Evolutionary conservation across 1,139 yeast genomes (phyloP).

Genomic region (Lodderomyces metapsilosis): DNA sequence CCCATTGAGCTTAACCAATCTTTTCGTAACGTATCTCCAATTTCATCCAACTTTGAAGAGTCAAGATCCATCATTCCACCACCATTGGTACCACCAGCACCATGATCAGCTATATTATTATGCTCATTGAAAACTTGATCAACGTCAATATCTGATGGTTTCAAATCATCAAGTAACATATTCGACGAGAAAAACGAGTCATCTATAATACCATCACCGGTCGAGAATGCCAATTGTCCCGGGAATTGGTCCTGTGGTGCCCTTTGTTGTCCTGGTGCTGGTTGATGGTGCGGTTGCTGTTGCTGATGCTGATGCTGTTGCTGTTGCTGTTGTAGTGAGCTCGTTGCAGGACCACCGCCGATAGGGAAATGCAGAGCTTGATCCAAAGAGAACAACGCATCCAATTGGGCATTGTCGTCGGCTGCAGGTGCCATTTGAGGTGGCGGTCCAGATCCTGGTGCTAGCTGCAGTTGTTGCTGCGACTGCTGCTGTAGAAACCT

Average conservation of each 20-base stretch:
- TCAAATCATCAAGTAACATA: slow-evolving; percentile 4
- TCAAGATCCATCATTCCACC: slow-evolving; percentile 1
- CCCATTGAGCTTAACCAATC: slow-evolving; percentile 42
- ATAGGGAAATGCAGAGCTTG: neutral
- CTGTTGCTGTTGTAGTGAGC: slow-evolving; percentile 8
- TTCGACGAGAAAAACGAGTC: slow-evolving; percentile 8
- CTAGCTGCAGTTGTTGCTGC: slow-evolving; percentile 15
- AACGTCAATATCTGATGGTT: slow-evolving; percentile 2
- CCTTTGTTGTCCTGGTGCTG: neutral
- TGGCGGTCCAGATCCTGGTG: slow-evolving; percentile 13
- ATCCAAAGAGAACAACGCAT: slow-evolving; percentile 1
- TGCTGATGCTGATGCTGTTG: slow-evolving; percentile 6
- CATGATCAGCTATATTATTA: neutral
- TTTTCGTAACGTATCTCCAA: slow-evolving; percentile 15
- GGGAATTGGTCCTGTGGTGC: slow-evolving; percentile 2
- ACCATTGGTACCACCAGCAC: slow-evolving; percentile 2
- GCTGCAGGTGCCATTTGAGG: neutral
- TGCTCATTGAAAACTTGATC: neutral
- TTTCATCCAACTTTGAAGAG: slow-evolving; percentile 10
- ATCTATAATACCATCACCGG: slow-evolving; percentile 5
- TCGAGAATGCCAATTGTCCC: neutral
- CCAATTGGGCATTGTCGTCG: slow-evolving; percentile 2
- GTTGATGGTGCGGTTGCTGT: slow-evolving; percentile 5
- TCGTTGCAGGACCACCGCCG: neutral
- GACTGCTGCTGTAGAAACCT: slow-evolving; percentile 25